Base-by-base conservation (phyloP, 306 rosid genomes). In the Cicer cuneatum region DNA sequence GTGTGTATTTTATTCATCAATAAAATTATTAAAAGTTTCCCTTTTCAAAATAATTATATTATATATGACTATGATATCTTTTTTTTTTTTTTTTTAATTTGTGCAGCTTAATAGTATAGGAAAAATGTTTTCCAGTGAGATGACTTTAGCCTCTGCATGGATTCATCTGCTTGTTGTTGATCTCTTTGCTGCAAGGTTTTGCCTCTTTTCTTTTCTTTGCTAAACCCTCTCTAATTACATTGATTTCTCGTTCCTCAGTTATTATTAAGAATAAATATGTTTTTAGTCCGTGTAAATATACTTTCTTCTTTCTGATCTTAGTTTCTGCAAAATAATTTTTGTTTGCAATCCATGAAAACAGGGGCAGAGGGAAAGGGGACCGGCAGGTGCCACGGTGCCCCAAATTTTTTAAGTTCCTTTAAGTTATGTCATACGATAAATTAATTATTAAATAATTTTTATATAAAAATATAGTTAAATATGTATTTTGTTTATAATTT, bases 61-160 rank as follows among this genome's bases (percentile, higher is more conserved):
- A 49, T 71, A 21, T 40, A 13, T 29, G 3, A 60, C 1, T 78
- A 11, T 58, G 15, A n/a, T 11, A 63, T 58, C 60, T 83, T 67
- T 1, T 24, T 24, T 0, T 29, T 24, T 24, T 24, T 13, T 33
- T 13, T 4, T 65, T 10, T 76, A 38, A 63, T 15, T 18, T 18
- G 56, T 83, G 83, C 93, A 93, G 98, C 82, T 93, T 15, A 65
- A 76, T 65, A 83, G 92, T 42, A 91, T 91, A 9, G 89, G 82
- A 59, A 91, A 83, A 85, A 86, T 93, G 97, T 93, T 93, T 83
- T 85, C 96, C 0, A 84, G 81, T 29, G 98, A 93, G 71, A 80
- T 91, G 91, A 91, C 93, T 68, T 71, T 93, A 54, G 92, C 97
- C 72, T 91, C 97, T 84, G 97, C 97, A 0, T 93, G 97, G 97